phyloP scores from a whole-genome alignment of 495 filamentous ascomycete species.

The Podospora australis region DNA sequence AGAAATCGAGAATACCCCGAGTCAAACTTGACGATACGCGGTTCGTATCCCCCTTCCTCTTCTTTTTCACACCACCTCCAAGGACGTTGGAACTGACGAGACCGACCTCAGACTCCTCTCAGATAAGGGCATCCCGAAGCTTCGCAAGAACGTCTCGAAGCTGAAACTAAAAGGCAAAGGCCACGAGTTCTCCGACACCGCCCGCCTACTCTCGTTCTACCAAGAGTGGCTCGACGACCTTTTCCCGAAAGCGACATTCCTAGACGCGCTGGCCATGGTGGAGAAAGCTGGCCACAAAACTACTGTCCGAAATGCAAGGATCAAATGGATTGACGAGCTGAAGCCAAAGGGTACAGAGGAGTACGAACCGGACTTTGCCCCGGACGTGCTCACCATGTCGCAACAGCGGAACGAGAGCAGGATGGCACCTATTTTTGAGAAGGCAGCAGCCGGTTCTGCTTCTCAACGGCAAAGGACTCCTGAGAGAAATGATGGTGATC shows the following conservation, averaged over 20 bases:
- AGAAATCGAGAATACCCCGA: constrained; percentile 59
- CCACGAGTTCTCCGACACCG: constrained; percentile 87
- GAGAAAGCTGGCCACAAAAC: constrained; percentile 90
- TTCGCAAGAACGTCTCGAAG: constrained; percentile 60
- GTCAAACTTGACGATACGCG: constrained; percentile 82
- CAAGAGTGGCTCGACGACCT: constrained; percentile 96
- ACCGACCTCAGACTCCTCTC: constrained; percentile 78
- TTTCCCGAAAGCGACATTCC: constrained; percentile 89
- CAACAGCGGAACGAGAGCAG: constrained; percentile 29
- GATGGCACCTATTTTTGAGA: constrained; percentile 46
- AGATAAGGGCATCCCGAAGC: constrained; percentile 71
- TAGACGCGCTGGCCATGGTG: constrained; percentile 83
- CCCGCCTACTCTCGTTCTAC: constrained; percentile 79
- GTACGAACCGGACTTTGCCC: constrained; percentile 15
- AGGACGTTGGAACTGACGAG: not conserved
- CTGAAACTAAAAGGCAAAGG: constrained; percentile 88
- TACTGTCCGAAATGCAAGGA: constrained; percentile 58
- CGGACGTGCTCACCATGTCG: too few relatives aligned
- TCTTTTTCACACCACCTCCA: not conserved
- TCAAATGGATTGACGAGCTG: constrained; percentile 76
- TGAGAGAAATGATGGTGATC: constrained; percentile 23
- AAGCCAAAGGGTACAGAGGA: constrained; percentile 45
- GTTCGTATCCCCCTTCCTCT: constrained; percentile 33
- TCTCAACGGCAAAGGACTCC: constrained; percentile 28
- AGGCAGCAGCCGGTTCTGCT: too few relatives aligned